Evolutionary conservation across 2,329 filamentous ascomycete species (phyloP).

Genomic region (Phialophora macrospora): DNA sequence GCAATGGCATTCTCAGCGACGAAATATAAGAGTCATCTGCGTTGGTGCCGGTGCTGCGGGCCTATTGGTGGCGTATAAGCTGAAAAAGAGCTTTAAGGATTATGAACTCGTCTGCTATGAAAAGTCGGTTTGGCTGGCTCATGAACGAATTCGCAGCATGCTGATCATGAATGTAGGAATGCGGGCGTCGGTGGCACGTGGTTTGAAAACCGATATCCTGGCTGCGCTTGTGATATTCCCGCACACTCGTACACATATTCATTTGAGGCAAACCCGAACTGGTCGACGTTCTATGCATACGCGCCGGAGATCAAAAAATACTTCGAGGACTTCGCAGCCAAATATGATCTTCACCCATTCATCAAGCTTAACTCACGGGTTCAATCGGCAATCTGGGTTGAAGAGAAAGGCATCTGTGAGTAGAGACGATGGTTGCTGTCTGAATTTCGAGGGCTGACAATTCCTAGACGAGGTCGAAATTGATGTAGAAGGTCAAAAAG

Average conservation of each 20-base stretch:
- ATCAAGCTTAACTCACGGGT: conserved; percentile 20
- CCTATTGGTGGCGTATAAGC: conserved; percentile 27
- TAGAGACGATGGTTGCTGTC: too few species aligned
- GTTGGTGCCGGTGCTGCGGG: conserved; percentile 30
- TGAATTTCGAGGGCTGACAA: neutral
- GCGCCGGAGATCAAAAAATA: conserved; percentile 41
- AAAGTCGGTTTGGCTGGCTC: conserved; percentile 36
- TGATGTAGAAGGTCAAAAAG: conserved; percentile 34
- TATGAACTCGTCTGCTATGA: conserved; percentile 51
- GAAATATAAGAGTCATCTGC: conserved; percentile 29
- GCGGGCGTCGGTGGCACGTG: conserved; percentile 49
- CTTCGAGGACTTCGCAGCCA: conserved; percentile 38
- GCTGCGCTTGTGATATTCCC: conserved; percentile 31
- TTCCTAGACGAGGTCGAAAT: conserved; percentile 9
- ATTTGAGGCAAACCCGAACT: conserved; percentile 37
- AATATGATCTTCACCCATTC: conserved; percentile 30
- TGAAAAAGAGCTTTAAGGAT: conserved; percentile 39
- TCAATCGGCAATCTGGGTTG: conserved; percentile 11
- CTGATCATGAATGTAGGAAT: conserved; percentile 29
- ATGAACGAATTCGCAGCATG: neutral
- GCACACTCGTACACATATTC: conserved; percentile 32
- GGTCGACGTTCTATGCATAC: conserved; percentile 37
- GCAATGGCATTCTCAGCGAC: conserved; percentile 15
- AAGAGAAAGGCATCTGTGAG: conserved; percentile 21
- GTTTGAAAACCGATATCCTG: conserved; percentile 50